These are phyloP conservation scores for Ogataea chonburiensis DNA, from an alignment of 805 yeast genomes.

Conservation along the genomic window DNA sequence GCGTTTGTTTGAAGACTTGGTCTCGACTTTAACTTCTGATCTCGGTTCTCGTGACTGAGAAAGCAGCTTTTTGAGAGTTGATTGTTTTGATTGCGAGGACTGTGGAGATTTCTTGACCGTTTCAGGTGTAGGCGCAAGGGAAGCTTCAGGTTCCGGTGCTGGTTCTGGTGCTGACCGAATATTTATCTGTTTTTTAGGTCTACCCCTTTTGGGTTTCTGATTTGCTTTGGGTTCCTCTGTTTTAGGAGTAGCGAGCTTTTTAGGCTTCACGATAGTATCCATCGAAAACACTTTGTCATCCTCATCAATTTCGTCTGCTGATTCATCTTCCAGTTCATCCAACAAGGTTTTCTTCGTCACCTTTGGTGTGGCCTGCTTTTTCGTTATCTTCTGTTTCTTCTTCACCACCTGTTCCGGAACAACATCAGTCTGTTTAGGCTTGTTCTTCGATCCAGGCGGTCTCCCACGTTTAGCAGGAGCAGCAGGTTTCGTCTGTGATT, in stretches of 20 bases:
- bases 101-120: too few relatives aligned
- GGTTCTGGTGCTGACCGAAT: background rate
- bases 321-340: conserved; percentile 12
- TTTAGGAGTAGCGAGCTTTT: conserved; percentile 1
- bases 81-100: conserved; percentile 1
- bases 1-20: conserved; percentile 27
- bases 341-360: conserved; percentile 6
- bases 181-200: background rate
- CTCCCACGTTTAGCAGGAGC: conserved; percentile 6
- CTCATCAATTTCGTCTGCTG: conserved; percentile 3
- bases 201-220: background rate
- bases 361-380: conserved; percentile 1
- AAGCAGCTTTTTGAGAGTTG: background rate
- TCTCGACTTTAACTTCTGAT: conserved; percentile 3
- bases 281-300: conserved; percentile 16
- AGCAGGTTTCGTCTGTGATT: conserved; percentile 8
- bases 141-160: background rate
- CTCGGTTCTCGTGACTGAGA: conserved; percentile 4
- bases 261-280: conserved; percentile 5
- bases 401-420: background rate
- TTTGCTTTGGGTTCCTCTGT: conserved; percentile 2
- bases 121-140: background rate
- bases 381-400: conserved; percentile 6
- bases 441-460: conserved; percentile 10
- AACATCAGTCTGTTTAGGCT: conserved; percentile 1